These are phyloP conservation scores for Stachybotrys chlorohalonatus DNA, from an alignment of 2,329 filamentous ascomycete species.

Conservation along the genomic window DNA sequence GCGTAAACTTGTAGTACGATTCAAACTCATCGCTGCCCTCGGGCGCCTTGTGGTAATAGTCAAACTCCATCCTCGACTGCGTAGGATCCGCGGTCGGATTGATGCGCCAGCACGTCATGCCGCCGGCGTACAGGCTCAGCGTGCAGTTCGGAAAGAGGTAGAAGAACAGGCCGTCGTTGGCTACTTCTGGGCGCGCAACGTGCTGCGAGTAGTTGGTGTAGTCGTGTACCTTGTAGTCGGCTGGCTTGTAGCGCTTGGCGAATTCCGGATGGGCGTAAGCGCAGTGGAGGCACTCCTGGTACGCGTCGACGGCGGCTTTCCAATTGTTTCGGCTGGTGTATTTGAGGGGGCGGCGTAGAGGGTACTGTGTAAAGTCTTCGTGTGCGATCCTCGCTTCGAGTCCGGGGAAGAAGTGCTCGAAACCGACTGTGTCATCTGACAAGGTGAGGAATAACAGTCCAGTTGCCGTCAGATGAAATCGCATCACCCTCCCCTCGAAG, in stretches of 20 bases:
- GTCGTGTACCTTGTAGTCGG: conserved; percentile 45
- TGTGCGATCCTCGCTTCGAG: conserved; percentile 36
- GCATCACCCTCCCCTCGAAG: conserved; percentile 7
- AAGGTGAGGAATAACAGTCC: conserved; percentile 44
- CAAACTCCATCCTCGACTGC: conserved; percentile 47
- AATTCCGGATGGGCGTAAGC: conserved; percentile 50
- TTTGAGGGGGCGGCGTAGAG: conserved; percentile 40
- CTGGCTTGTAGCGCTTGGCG: conserved; percentile 43
- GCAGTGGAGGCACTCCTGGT: conserved; percentile 50
- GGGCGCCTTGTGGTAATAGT: conserved; percentile 43
- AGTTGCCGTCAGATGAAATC: conserved; percentile 31
- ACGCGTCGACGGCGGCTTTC: conserved; percentile 52
- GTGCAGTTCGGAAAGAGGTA: conserved; percentile 50
- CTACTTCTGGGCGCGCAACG: conserved; percentile 41
- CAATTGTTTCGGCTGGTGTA: conserved; percentile 50
- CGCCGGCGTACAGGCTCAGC: conserved; percentile 47
- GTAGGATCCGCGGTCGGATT: conserved; percentile 40
- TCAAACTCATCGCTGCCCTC: conserved; percentile 40
- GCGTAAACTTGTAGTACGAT: conserved; percentile 45
- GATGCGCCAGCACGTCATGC: conserved; percentile 47
- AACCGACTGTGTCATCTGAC: conserved; percentile 33
- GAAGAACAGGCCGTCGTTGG: conserved; percentile 44
- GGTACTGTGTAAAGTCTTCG: conserved; percentile 45
- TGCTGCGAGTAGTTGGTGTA: conserved; percentile 47
- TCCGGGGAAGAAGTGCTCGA: conserved; percentile 44